Base-by-base conservation (phyloP, 495 filamentous ascomycete species). In the Symbiotaphrina buchneri region DNA sequence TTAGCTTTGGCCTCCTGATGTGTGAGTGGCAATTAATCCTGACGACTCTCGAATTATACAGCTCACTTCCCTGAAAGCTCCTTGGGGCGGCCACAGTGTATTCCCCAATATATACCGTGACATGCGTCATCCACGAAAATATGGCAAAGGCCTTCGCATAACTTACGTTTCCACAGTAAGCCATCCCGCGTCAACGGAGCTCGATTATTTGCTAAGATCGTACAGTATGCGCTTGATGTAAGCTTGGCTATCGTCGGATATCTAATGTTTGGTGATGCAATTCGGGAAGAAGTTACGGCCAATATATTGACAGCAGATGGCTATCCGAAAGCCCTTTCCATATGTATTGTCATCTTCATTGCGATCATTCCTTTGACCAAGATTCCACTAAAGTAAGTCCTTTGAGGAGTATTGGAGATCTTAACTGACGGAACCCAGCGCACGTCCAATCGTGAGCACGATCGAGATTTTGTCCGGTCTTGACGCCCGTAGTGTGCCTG, bases 31-130 rank as follows among this genome's bases (percentile, higher is more conserved):
- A 25, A 25, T 8, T 25, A 13, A 21, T 32, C 7, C 23, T 18
- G 10, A 6, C 20, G 1, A n/a, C 8, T 36, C 30, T 6, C 3
- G 18, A 10, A 11, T 20, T 3, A 34, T 17, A n/a, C 30, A 31
- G 10, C 36, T 29, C 21, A 16, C 15, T 23, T 7, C 11, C 21
- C 18, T 30, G 7, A 33, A 16, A 66, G 61, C 83, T 16, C 83
- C 85, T 1, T 97, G 83, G 82, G 87, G 87, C 39, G 87, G 87
- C 5, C 87, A 95, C 46, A 65, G 69, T 32, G 87, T 97, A 18
- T 93, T 97, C 45, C 87, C 87, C 2, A 92, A 91, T 43, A 93
- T 97, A 43, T 97, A 93, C 48, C 66, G 83, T 31, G 87, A 97
- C 52, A 97, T 97, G 87, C 63, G 87, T 38, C 87, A 95, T 47